Base-by-base conservation (phyloP, 495 filamentous ascomycete genomes). In the Penicillium ochrochloron region DNA sequence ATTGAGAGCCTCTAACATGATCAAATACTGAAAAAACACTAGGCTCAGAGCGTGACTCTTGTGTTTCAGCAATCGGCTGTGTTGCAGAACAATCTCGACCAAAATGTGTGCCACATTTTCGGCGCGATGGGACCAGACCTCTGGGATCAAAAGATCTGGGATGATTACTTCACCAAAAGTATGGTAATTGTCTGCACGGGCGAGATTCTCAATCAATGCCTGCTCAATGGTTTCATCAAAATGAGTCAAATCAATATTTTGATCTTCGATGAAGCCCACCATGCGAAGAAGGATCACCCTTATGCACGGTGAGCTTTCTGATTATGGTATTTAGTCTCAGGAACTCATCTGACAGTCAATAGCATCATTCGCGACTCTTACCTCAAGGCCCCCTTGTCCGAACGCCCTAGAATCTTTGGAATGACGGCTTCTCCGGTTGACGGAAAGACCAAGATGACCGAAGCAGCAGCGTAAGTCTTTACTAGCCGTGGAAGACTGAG, bases 371-470 rank as follows among this genome's bases (percentile, higher is more conserved):
- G 90, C 66, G 92, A 97, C 41, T 92, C 89, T 62, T 99, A 97
- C 67, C 60, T 85, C 34, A 71, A 77, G 35, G 75, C 79, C 17
- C 70, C 78, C 72, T 50, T 64, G 1, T 68, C 75, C 1, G 80
- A 76, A 21, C 83, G 87, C 2, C 96, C 95, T 15, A 89, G 89
- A 60, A 88, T 99, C 25, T 91, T 99, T 69, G 95, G 94, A 19
- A 97, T 99, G 94, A 99, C 95, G 10, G 95, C 95, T 17, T 97
- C 94, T 11, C 95, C 95, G 2, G 89, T 98, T n/a, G 94, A 98
- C 79, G 87, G 90, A 3, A 88, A 90, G 66, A 81, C 83, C 0
- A 86, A 95, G 68, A 84, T 92, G 27, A 77, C 85, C 23, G 78
- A 86, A 44, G 90, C 90, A 59, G 93, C 92, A 19, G 73, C 67